Conservation (phyloP, 78 protist species). For the Pelomyxa schiedti region DNA sequence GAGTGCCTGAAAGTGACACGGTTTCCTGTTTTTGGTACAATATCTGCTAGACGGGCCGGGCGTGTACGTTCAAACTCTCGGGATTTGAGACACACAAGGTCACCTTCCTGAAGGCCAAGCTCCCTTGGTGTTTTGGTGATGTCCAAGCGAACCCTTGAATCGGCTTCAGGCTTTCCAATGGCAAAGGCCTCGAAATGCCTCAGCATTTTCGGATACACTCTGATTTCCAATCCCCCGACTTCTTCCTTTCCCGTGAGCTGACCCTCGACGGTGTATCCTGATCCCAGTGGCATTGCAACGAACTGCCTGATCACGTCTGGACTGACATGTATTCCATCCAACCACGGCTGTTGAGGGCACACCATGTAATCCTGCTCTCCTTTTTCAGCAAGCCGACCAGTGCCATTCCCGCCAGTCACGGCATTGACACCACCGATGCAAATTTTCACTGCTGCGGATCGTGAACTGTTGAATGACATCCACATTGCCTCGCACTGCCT, state of each 20-base stretch:
- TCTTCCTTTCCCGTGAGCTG: constrained; percentile 16
- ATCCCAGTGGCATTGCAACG: constrained; percentile 21
- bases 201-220: neutral
- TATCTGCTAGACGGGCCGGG: neutral
- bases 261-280: constrained; percentile 14
- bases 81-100: neutral
- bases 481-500: constrained; percentile 18
- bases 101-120: neutral
- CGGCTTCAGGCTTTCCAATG: neutral
- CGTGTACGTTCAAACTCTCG: neutral
- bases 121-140: neutral
- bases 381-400: neutral
- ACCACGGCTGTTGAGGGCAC: constrained; percentile 12
- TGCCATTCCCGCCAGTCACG: constrained; percentile 7
- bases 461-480: constrained; percentile 1
- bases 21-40: neutral
- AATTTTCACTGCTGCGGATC: constrained; percentile 3
- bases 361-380: constrained; percentile 6
- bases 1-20: too few species aligned
- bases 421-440: constrained; percentile 9
- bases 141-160: neutral
- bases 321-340: constrained; percentile 13
- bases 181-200: neutral
- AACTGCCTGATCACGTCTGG: constrained; percentile 8
- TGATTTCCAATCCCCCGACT: constrained; percentile 13